A percentile compares a stretch with the other conserved stretches of the same genome.
These are phyloP conservation scores for Naegleria gruberi DNA, from an alignment of 208 protist genomes.

Conservation along the genomic window DNA sequence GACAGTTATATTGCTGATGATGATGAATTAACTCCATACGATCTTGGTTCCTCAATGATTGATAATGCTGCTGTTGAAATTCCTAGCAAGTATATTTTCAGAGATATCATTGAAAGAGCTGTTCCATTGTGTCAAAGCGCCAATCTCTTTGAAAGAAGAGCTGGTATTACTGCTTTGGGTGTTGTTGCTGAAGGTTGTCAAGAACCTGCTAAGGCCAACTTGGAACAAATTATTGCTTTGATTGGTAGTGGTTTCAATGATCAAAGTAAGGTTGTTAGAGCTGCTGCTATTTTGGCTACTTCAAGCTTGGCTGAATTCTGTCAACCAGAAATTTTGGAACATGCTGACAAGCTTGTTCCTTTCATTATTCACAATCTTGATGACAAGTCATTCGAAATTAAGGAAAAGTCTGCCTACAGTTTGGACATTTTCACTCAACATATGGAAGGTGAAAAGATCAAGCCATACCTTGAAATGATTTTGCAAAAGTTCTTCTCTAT, in stretches of 20 bases:
- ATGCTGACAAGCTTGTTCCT: conserved; percentile 23
- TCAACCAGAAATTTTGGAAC: conserved; percentile 29
- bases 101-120: neutral
- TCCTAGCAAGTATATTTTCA: conserved; percentile 20
- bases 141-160: conserved; percentile 10
- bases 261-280: neutral
- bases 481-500: conserved; percentile 24
- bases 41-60: neutral
- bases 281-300: neutral
- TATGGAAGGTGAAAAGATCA: conserved; percentile 10
- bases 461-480: neutral
- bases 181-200: conserved; percentile 10
- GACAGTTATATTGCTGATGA: neutral
- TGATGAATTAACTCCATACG: neutral
- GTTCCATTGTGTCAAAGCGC: neutral
- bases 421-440: conserved; percentile 32
- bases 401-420: conserved; percentile 26
- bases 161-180: neutral
- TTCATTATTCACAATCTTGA: conserved; percentile 16
- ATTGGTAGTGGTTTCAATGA: neutral
- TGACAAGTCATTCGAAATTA: conserved; percentile 25
- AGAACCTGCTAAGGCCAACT: neutral
- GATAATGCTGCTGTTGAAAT: neutral
- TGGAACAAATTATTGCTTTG: neutral
- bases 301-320: conserved; percentile 24